Base-by-base conservation (phyloP, 257 asterid genomes). In the Perilla frutescens region DNA sequence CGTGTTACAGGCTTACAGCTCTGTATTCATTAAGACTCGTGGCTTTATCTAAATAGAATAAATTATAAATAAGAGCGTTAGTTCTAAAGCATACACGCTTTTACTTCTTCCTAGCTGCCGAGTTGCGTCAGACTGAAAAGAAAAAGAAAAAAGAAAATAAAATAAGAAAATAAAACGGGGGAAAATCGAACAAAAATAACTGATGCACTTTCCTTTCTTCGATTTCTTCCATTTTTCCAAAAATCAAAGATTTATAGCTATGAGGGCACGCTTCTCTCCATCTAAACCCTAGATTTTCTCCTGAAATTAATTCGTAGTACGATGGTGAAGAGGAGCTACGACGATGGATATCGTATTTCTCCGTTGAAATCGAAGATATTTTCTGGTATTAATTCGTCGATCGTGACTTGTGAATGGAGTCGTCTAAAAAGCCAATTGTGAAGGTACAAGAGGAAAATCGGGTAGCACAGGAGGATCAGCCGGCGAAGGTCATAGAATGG, bases 401-500 rank as follows among this genome's bases (percentile, higher is more conserved):
- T 70, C 77, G 70, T 40, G 68, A 71, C 58, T 67, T 81, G 86
- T 82, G 86, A 73, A 87, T 87, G 92, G 90, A 76, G 72, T 78
- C 87, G 59, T 83, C 88, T 43, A 78, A 69, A 69, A 77, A 82
- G 76, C 80, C 83, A 34, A 73, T 67, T 76, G 87, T 84, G 80
- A 86, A 81, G 80, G 78, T 10, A 20, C 79, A 49, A 62, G 81
- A 71, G 62, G 83, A 83, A 40, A 76, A 82, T 71, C 72, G 72
- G 68, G 67, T 39, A 56, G 74, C 61, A 80, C 47, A 72, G 79
- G 80, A 75, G 66, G 80, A 80, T 66, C 85, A 82, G 50, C 73
- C 68, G 14, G 82, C 70, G 61, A 87, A 85, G 83, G 75, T 84
- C 7, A 62, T 93, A 64, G 89, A 90, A 72, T 93, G 96, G 97